These are phyloP conservation scores for Neofusicoccum sp. DNA, from an alignment of 2,329 filamentous ascomycete genomes.

Conservation along the genomic window DNA sequence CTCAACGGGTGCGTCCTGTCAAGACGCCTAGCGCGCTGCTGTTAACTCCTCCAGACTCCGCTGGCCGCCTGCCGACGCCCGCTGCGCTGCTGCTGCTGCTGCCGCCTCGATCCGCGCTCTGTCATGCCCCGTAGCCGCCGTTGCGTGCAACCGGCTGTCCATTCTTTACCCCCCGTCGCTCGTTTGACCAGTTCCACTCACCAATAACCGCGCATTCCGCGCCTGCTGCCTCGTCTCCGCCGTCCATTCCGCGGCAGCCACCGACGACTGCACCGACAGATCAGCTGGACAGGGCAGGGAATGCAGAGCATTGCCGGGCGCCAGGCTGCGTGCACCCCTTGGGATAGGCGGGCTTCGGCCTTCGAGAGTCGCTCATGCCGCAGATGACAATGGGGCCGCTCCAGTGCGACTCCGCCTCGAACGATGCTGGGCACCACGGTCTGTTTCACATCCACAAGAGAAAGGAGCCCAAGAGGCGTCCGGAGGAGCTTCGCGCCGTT, in stretches of 20 bases:
- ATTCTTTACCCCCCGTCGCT: conserved; percentile 14
- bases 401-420: conserved; percentile 7
- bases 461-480: conserved; percentile 15
- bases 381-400: conserved; percentile 19
- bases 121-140: conserved; percentile 5
- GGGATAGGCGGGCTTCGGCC: conserved; percentile 17
- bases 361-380: conserved; percentile 13
- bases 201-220: not conserved
- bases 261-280: not conserved
- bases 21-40: conserved; percentile 16
- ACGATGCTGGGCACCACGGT: conserved; percentile 2
- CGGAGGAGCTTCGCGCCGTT: conserved; percentile 11
- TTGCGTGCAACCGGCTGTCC: conserved; percentile 17
- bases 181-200: conserved; percentile 4
- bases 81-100: conserved; percentile 13
- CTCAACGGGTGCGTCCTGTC: conserved; percentile 14
- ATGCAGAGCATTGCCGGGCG: conserved; percentile 20
- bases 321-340: conserved; percentile 15
- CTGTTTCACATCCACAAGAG: conserved; percentile 16
- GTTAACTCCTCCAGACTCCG: conserved; percentile 7
- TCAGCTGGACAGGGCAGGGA: not conserved
- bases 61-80: conserved; percentile 1
- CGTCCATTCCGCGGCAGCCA: not conserved
- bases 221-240: not conserved
- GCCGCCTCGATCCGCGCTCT: conserved; percentile 1